A percentile compares a stretch with the other conserved stretches of the same genome.
Conservation (phyloP, 768 basidiomycete genomes). For the Clavaria fumosa region DNA sequence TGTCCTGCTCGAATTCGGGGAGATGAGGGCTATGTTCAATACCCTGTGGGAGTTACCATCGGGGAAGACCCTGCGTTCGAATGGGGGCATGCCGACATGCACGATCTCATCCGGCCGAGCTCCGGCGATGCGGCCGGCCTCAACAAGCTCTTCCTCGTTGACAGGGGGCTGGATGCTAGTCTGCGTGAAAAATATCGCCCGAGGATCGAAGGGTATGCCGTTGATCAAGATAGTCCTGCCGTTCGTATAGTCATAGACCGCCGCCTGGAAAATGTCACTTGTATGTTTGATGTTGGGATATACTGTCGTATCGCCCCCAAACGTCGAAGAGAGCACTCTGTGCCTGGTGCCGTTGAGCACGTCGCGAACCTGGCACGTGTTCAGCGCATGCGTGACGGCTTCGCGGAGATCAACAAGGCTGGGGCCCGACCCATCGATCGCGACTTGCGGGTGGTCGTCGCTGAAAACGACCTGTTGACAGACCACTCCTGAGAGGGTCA, state of each 20-base stretch:
- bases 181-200: not conserved
- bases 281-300: not conserved
- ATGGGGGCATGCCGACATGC: not conserved
- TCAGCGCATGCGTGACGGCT: slow-evolving; percentile 2
- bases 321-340: slow-evolving; percentile 3
- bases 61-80: slow-evolving; percentile 2
- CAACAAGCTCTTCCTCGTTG: slow-evolving; percentile 3
- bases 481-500: not conserved
- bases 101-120: not conserved
- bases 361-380: slow-evolving; percentile 5
- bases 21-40: slow-evolving; percentile 3
- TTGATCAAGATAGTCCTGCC: slow-evolving; percentile 2
- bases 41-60: slow-evolving; percentile 4
- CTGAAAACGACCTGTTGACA: not conserved
- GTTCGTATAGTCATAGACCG: slow-evolving; percentile 5
- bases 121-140: slow-evolving; percentile 1
- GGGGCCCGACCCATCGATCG: not conserved
- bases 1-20: slow-evolving; percentile 2
- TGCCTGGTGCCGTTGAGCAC: slow-evolving; percentile 2
- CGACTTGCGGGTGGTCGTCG: not conserved
- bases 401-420: not conserved
- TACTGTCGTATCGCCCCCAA: not conserved
- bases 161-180: not conserved
- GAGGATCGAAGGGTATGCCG: slow-evolving; percentile 3
- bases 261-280: slow-evolving; percentile 1